Percentiles rank a stretch among this genome's conserved stretches.
These are phyloP conservation scores for Simplicillium sp. DNA, from an alignment of 2,329 filamentous ascomycete species.

Conservation along the genomic window DNA sequence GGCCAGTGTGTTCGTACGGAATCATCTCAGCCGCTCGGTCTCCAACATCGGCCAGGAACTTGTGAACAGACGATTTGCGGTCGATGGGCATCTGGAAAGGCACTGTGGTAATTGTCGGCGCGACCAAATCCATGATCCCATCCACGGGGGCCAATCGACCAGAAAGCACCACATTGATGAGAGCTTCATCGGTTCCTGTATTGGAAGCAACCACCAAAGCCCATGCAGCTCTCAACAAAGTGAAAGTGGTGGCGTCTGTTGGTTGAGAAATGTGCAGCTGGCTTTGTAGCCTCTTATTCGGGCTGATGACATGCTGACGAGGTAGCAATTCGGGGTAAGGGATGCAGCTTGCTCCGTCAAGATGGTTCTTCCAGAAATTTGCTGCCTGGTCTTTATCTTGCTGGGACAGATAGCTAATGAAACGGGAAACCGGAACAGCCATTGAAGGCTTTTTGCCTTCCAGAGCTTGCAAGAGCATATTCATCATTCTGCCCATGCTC, in stretches of 20 bases:
- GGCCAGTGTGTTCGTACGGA: slow-evolving; percentile 4
- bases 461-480: background rate
- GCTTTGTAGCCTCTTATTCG: background rate
- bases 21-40: slow-evolving; percentile 11
- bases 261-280: no score
- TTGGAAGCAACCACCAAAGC: slow-evolving; percentile 25
- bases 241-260: slow-evolving; percentile 6
- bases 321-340: background rate
- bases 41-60: slow-evolving; percentile 2
- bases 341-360: background rate
- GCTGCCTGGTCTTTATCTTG: background rate
- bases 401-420: no score
- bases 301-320: background rate
- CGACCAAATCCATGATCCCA: slow-evolving; percentile 11
- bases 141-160: slow-evolving; percentile 12
- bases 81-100: slow-evolving; percentile 20
- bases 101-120: slow-evolving; percentile 14
- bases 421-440: no score
- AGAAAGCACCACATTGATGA: slow-evolving; percentile 14
- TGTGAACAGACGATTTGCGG: background rate
- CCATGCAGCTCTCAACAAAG: slow-evolving; percentile 15
- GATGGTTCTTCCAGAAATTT: slow-evolving; percentile 1
- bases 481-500: slow-evolving; percentile 3
- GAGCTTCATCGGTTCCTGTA: slow-evolving; percentile 19
- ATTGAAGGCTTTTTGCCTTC: background rate